Conservation (phyloP, 768 basidiomycete species). For the Clavulina sp. region DNA sequence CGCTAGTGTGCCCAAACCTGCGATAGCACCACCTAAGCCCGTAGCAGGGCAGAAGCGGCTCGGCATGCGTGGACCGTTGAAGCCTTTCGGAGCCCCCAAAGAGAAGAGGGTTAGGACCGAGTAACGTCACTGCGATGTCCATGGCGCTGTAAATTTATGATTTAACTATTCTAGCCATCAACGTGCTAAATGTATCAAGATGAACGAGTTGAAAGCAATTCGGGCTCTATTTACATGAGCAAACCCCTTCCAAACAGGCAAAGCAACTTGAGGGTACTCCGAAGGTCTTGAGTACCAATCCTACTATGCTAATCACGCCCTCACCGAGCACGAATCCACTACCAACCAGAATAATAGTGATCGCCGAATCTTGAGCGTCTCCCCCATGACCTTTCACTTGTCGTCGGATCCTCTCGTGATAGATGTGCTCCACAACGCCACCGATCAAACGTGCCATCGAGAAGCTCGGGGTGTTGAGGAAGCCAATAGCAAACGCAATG, state of each 20-base stretch:
- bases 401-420: slow-evolving; percentile 30
- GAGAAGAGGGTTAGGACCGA: neutral
- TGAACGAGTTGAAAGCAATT: too few relatives aligned
- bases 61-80: neutral
- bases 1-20: too few relatives aligned
- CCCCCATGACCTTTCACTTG: slow-evolving; percentile 22
- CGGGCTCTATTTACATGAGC: neutral
- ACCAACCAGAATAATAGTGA: slow-evolving; percentile 69
- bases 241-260: slow-evolving; percentile 37
- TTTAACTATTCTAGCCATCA: too few relatives aligned
- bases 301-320: slow-evolving; percentile 72
- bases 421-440: slow-evolving; percentile 61
- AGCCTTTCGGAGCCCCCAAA: neutral
- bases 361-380: slow-evolving; percentile 17
- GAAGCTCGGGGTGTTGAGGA: slow-evolving; percentile 90
- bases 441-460: slow-evolving; percentile 82
- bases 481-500: slow-evolving; percentile 88
- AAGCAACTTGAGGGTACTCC: slow-evolving; percentile 69
- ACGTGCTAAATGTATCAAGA: too few relatives aligned
- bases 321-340: slow-evolving; percentile 95
- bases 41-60: neutral
- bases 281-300: slow-evolving; percentile 51
- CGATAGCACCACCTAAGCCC: too few relatives aligned
- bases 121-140: too few relatives aligned
- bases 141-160: too few relatives aligned